Evolutionary conservation across 305 asterid genomes (phyloP), one percentile per base, ranked within the genome.

Genomic region (Fraxinus velutina): DNA sequence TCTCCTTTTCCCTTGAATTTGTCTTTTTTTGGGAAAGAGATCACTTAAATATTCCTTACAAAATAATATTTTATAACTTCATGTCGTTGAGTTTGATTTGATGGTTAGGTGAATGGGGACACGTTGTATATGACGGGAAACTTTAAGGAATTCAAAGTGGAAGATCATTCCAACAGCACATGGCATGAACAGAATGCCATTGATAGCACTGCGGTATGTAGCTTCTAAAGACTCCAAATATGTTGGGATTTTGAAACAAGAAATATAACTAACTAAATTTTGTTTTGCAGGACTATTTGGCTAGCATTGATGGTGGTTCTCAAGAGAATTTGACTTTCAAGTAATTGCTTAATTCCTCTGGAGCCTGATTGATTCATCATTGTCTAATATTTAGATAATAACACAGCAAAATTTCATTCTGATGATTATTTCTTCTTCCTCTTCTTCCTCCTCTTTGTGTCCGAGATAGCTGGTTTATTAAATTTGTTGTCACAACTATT

Each of bases 71-170:
- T 80, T 72, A 33, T 12, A 77, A 80, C 68, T 71, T 79, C 24
- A 79, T 75, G 30, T 75, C 37, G 57, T 17, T 24, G 76, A 44
- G 78, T 72, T 74, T 73, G 76, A 44, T 77, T 79, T 64, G 79
- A 76, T 80, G 47, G 70, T 79, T 84, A 96, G 99, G 99, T 96
- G 84, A 96, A 96, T 82, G 99, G 99, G 73, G 90, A 96, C 85
- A 92, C 97, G 12, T 84, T 88, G 52, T 96, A 82, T 86, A 92
- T 92, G 95, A 93, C 93, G 47, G 89, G 96, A 64, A 89, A 84
- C 86, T 96, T 96, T 86, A 91, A 92, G 91, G 92, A 91, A 83
- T 95, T 95, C 87, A 94, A 92, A 89, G 88, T 92, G 86, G 95
- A 94, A 33, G 89, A 87, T 83, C 86, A 87, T 78, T 83, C 90